These are phyloP conservation scores for Pseudozyma flocculosa DNA, from an alignment of 1,284 basidiomycete genomes.

Conservation along the genomic window DNA sequence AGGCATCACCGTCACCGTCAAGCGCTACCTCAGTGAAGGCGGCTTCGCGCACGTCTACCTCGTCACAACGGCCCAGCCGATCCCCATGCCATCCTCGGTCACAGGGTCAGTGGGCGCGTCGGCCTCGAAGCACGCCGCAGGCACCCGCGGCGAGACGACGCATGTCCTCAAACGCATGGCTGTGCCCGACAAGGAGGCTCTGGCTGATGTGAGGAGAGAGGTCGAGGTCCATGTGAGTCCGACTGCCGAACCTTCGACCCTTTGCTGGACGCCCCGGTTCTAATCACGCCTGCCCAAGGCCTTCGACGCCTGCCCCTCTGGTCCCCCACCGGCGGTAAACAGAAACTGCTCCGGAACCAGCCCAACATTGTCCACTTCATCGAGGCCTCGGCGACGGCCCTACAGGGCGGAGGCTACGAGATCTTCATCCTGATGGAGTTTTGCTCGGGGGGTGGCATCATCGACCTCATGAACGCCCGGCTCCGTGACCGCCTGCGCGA, in stretches of 20 bases:
- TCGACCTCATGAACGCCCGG: slow-evolving; percentile 98
- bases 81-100: slow-evolving; percentile 59
- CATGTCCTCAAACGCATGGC: slow-evolving; percentile 98
- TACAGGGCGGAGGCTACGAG: slow-evolving; percentile 73
- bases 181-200: slow-evolving; percentile 82
- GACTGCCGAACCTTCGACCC: too few relatives aligned
- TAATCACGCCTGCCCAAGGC: too few relatives aligned
- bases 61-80: slow-evolving; percentile 78
- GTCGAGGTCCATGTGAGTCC: slow-evolving; percentile 92
- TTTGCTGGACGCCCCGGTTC: too few relatives aligned
- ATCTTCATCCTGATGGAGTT: slow-evolving; percentile 99
- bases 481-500: slow-evolving; percentile 90
- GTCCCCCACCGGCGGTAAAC: too few relatives aligned
- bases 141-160: slow-evolving; percentile 64
- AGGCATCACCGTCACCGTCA: slow-evolving; percentile 80
- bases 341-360: slow-evolving; percentile 83
- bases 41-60: slow-evolving; percentile 99
- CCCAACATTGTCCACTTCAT: slow-evolving; percentile 90
- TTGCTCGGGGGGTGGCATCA: slow-evolving; percentile 87
- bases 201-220: slow-evolving; percentile 94
- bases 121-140: slow-evolving; percentile 22
- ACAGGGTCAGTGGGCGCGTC: slow-evolving; percentile 19
- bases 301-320: too few relatives aligned
- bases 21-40: slow-evolving; percentile 90
- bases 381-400: slow-evolving; percentile 68